A percentile compares a stretch with the other conserved stretches of the same genome.
Conservation (phyloP, 2,329 filamentous ascomycete genomes). For the Fonsecaea monophora region DNA sequence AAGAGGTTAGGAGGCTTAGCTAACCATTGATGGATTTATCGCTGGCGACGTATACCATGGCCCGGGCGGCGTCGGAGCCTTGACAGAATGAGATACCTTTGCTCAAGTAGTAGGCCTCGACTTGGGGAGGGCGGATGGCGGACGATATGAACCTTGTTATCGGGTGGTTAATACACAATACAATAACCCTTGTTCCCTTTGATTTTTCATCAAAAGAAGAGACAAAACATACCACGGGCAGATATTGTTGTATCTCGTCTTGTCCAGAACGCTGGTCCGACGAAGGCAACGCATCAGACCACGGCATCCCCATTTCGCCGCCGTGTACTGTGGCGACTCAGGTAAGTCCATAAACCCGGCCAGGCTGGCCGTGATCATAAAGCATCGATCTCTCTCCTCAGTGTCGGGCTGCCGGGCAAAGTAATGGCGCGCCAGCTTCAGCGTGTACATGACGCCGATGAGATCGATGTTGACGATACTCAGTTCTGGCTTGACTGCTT, state of each 20-base stretch:
- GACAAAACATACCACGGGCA: background rate
- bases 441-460: background rate
- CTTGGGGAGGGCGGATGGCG: too few relatives aligned
- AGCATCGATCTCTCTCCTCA: background rate
- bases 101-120: too few relatives aligned
- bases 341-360: background rate
- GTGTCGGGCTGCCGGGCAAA: background rate
- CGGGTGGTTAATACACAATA: too few relatives aligned
- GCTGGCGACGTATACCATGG: background rate
- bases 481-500: conserved; percentile 21
- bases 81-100: background rate
- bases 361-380: background rate
- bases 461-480: background rate
- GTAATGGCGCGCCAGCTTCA: background rate
- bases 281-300: background rate
- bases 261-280: background rate
- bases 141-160: too few relatives aligned
- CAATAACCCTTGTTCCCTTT: too few relatives aligned
- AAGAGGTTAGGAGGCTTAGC: background rate
- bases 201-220: background rate
- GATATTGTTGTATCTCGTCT: background rate
- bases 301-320: background rate
- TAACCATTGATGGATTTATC: background rate
- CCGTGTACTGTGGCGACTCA: background rate
- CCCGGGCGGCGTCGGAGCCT: background rate